Base-by-base conservation (phyloP, 1,139 yeast genomes). In the Schwanniomyces etchellsii region DNA sequence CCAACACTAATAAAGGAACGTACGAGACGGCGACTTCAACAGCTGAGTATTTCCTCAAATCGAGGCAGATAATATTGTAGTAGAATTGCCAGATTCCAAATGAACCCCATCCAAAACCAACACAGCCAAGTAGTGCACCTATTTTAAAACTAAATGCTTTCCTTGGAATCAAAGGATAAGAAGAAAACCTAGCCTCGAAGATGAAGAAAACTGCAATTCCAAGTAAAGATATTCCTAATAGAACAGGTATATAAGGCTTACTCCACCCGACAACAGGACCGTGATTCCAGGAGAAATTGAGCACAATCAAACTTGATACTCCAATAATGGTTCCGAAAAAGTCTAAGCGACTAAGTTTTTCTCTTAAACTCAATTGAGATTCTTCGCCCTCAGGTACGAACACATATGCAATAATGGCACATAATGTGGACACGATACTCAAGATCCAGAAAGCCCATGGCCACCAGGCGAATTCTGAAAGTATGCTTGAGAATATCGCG, bases 71-170 rank as follows among this genome's bases (percentile, higher is more conserved):
- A 24, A 45, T 50, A 65, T 66, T 64, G 42, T 60, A 64, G 39
- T 63, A 64, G 37, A 55, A 64, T 36, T 47, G 66, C 72, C 76
- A 73, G 5, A 72, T 57, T 4, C 79, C 78, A 47, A 73, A 74
- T 6, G 77, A 68, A 0, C 77, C 77, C 81, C 81, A 74, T 1
- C 80, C 80, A 21, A 72, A 52, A 10, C 57, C 42, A 26, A 64
- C 50, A 33, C 63, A 53, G 3, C 50, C 34, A 3, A 64, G 43
- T 1, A 64, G 61, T 26, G 64, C 42, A 1, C 68, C 70, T 14
- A 64, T 61, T 31, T 54, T 53, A 11, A 31, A 47, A 45, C 47
- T 59, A 43, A 70, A 63, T 2, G 69, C 60, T 3, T 64, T 55
- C 18, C 45, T 50, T 2, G 78, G 79, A 16, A 74, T 43, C 17